A percentile compares a stretch with the other conserved stretches of the same genome.
Evolutionary conservation across 495 filamentous ascomycete genomes (phyloP).

Genomic region (Astrothelium macrocarpum): DNA sequence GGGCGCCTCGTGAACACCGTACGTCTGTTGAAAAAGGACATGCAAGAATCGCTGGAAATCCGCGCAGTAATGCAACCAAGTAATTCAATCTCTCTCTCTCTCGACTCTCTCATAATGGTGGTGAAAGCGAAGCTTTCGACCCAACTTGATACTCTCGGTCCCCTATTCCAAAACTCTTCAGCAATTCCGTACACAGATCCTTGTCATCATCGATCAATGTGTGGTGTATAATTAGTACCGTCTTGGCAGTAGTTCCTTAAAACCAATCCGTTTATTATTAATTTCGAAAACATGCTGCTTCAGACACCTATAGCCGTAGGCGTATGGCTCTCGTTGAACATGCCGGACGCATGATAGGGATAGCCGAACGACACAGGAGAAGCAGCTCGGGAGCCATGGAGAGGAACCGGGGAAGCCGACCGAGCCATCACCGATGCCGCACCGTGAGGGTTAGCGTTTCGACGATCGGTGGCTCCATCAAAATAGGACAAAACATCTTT

Average conservation of each 20-base stretch:
- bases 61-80: background rate
- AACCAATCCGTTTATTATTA: background rate
- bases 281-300: background rate
- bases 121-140: too few relatives aligned
- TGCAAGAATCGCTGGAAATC: constrained; percentile 1
- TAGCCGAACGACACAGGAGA: constrained; percentile 29
- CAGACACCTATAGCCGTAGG: background rate
- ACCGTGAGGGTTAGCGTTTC: constrained; percentile 3
- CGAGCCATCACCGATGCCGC: constrained; percentile 23
- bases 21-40: background rate
- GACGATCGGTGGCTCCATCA: constrained; percentile 26
- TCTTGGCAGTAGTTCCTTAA: background rate
- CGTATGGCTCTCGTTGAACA: constrained; percentile 22
- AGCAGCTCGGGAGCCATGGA: constrained; percentile 21
- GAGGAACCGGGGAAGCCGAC: constrained; percentile 27
- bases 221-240: background rate
- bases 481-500: constrained; percentile 13
- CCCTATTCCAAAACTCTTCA: background rate
- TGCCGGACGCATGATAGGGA: constrained; percentile 21
- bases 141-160: background rate
- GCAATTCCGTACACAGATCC: background rate
- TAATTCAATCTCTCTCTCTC: background rate
- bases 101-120: too few relatives aligned
- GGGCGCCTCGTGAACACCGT: background rate
- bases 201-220: background rate